Evolutionary conservation across 2,329 filamentous ascomycete species (phyloP).

Genomic region (Xenosphaeropsis pyriputrescens): DNA sequence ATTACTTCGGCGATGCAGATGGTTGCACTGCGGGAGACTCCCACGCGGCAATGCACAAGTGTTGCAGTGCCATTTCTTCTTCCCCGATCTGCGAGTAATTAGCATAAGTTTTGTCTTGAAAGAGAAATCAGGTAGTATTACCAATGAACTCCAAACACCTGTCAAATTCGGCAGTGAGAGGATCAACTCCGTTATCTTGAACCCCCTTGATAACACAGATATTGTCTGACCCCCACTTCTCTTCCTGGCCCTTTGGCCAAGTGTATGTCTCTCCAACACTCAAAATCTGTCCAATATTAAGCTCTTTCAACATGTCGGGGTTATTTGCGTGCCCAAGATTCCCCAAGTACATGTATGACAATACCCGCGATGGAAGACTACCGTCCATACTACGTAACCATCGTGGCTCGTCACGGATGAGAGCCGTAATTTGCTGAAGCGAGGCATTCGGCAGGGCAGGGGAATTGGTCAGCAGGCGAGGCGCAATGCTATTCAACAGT

Average conservation of each 20-base stretch:
- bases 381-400: slow-evolving; percentile 83
- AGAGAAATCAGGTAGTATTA: slow-evolving; percentile 31
- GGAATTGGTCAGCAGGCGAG: slow-evolving; percentile 59
- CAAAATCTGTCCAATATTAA: slow-evolving; percentile 78
- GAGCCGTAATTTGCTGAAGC: slow-evolving; percentile 33
- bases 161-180: slow-evolving; percentile 72
- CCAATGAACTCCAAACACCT: slow-evolving; percentile 85
- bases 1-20: slow-evolving; percentile 99
- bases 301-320: slow-evolving; percentile 58
- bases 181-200: slow-evolving; percentile 94
- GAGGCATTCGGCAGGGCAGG: slow-evolving; percentile 35
- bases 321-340: slow-evolving; percentile 93
- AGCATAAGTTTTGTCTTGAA: slow-evolving; percentile 3
- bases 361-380: slow-evolving; percentile 74
- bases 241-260: slow-evolving; percentile 60
- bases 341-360: slow-evolving; percentile 92
- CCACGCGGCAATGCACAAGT: slow-evolving; percentile 89
- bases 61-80: slow-evolving; percentile 67
- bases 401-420: slow-evolving; percentile 41
- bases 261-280: slow-evolving; percentile 82
- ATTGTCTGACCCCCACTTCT: slow-evolving; percentile 64
- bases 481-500: slow-evolving; percentile 62
- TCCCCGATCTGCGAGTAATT: slow-evolving; percentile 49
- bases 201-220: slow-evolving; percentile 71
- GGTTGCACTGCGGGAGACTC: slow-evolving; percentile 87